Base-by-base conservation (phyloP, 2,329 filamentous ascomycete genomes). In the Hirsutella thompsonii region DNA sequence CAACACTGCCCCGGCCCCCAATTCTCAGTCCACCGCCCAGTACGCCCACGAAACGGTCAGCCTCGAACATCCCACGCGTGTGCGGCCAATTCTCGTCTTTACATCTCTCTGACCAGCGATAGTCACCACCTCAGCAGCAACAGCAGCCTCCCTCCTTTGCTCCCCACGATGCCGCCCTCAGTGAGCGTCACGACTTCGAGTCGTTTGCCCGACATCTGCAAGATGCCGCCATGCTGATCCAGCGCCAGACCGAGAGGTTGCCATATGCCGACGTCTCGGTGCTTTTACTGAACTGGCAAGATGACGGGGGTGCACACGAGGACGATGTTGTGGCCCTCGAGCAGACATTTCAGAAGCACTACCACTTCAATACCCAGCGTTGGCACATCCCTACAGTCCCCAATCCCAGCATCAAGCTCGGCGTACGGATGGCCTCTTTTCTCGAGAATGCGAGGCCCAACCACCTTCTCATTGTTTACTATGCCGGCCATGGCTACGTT, bases 191-290 rank as follows among this genome's bases (percentile, higher is more conserved):
- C 58, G 76, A 80, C 51, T 81, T 81, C 59, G 77, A 81, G 57
- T 70, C 74, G 40, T 81, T 81, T 54, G 77, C 76, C 44, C 70
- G 76, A 37, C 77, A 81, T 60, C 68, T 81, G 36, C 77, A 81
- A 54, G 77, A 81, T 68, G 77, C 76, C 38, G 76, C 77, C 47
- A 79, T 79, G 70, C 65, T 79, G 51, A 79, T 81, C 49, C 74
- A 79, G 54, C 69, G 73, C 46, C 76, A 79, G 58, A 74, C 73
- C 36, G 72, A 79, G 52, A 69, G 67, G 43, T 66, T 68, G 3
- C 68, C 69, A 5, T 79, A 81, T 48, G 67, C 62, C 16, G 69
- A 68, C 42, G 75, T 76, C 13, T 79, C 75, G 4, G 76, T 78
- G 10, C 58, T 81, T 28, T 57, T 81, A 38, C 49, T 81, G 44